Percentiles rank a stretch among this genome's conserved stretches.
phyloP scores from a whole-genome alignment of 768 basidiomycete species.

The Suillus subalutaceus region DNA sequence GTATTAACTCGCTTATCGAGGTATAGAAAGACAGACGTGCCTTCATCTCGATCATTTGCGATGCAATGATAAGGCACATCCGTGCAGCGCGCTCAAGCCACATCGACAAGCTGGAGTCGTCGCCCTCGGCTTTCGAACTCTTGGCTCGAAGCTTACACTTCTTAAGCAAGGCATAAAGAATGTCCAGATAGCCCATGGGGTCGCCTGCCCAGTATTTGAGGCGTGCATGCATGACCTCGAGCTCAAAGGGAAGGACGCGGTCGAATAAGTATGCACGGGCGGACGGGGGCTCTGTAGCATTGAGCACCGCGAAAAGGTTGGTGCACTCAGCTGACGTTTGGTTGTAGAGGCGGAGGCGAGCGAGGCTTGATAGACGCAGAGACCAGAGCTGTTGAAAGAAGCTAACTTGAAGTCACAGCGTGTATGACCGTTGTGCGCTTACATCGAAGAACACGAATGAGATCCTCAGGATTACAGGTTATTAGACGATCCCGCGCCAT shows the following conservation, averaged over 20 bases:
- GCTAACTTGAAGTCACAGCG: neutral
- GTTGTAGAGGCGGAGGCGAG: constrained; percentile 82
- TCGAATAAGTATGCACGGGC: constrained; percentile 60
- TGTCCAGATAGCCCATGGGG: constrained; percentile 78
- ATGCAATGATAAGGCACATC: constrained; percentile 77
- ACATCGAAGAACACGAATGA: constrained; percentile 68
- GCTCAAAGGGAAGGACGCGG: constrained; percentile 46
- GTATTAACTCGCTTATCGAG: constrained; percentile 9
- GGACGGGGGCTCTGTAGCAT: constrained; percentile 54
- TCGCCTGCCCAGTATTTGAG: constrained; percentile 84
- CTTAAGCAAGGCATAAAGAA: constrained; percentile 60
- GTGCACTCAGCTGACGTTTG: constrained; percentile 85
- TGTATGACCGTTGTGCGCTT: constrained; percentile 30
- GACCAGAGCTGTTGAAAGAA: constrained; percentile 70
- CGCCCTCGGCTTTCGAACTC: constrained; percentile 3
- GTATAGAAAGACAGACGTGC: constrained; percentile 37
- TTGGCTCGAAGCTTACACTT: constrained; percentile 50
- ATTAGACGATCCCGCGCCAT: constrained; percentile 85
- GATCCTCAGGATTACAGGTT: constrained; percentile 66
- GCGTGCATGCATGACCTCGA: constrained; percentile 70
- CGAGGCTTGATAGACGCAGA: constrained; percentile 75
- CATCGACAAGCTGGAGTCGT: constrained; percentile 53
- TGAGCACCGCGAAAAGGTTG: constrained; percentile 75
- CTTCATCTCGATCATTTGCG: constrained; percentile 86
- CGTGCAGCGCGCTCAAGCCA: constrained; percentile 83